These are phyloP conservation scores for Pseudonitzschia multistriata DNA, from an alignment of 108 stramenopile genomes.

Conservation along the genomic window DNA sequence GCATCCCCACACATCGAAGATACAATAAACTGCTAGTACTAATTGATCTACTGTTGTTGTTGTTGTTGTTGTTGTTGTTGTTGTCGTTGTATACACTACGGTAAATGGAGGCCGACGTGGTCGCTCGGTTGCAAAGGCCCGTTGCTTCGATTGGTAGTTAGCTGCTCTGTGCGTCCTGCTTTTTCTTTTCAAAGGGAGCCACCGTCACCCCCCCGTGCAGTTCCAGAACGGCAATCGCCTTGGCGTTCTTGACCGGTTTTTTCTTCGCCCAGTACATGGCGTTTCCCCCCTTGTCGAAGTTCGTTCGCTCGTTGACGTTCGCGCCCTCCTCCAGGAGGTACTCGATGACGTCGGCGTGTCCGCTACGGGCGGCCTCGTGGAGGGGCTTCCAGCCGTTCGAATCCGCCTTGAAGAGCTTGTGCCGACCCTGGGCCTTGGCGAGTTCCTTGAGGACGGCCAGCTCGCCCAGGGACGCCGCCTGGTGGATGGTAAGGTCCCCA, in stretches of 20 bases:
- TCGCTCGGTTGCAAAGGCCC: too few relatives aligned
- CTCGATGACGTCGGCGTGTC: conserved; percentile 53
- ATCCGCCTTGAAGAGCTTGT: conserved; percentile 53
- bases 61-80: too few relatives aligned
- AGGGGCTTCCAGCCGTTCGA: conserved; percentile 80
- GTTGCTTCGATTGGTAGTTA: too few relatives aligned
- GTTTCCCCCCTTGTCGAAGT: conserved; percentile 54
- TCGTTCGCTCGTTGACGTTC: conserved; percentile 60
- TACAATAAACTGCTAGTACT: too few relatives aligned
- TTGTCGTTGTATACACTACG: too few relatives aligned
- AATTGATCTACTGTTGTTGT: too few relatives aligned
- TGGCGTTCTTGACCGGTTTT: conserved; percentile 30
- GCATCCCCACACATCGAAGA: too few relatives aligned
- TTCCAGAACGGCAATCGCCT: conserved; percentile 36
- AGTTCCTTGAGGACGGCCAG: conserved; percentile 46
- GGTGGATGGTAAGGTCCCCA: conserved; percentile 39
- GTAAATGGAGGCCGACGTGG: too few relatives aligned
- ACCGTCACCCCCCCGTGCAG: conserved; percentile 33
- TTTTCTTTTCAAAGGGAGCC: neutral
- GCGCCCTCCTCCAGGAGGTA: conserved; percentile 48
- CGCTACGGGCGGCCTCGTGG: conserved; percentile 82
- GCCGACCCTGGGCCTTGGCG: conserved; percentile 33
- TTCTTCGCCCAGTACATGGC: conserved; percentile 70
- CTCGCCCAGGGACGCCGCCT: conserved; percentile 56
- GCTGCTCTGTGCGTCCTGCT: too few relatives aligned